Evolutionary conservation across 108 stramenopile species (phyloP), one percentile per base, ranked within the genome.

Genomic region (Pseudonitzschia pungens): DNA sequence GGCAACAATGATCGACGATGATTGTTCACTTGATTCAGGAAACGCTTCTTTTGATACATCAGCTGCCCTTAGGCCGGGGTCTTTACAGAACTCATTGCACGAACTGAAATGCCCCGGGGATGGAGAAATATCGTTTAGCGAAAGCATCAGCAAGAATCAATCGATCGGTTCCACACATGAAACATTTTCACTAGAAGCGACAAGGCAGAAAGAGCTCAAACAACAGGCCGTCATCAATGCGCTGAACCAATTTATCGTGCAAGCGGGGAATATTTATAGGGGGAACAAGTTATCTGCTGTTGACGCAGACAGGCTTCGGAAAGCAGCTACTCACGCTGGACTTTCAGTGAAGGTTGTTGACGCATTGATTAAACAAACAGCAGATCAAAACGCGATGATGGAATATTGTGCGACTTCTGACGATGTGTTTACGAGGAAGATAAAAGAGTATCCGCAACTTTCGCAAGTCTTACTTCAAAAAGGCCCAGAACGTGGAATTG

Each of bases 191-290:
- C 9, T 65, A 27, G 64, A 65, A 43, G 36, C 64, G 12, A 41
- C 18, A 36, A 18, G 64, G 36, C 32, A 65, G 20, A 6, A 65
- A 21, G 41, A 65, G 40, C 36, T 65, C 7, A 44, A 28, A 67
- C 68, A 52, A 45, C 72, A 52, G 14, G 68, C 54, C 9, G 72
- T 71, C 24, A 73, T 73, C 29, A 53, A 73, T 43, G 64, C 78
- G 16, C 31, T 79, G 36, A 79, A 79, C 62, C 78, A 69, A 53
- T 79, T 79, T 28, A 79, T 79, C 18, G 62, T 69, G n/a, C 73
- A 73, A 52, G 78, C 78, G 27, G 78, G 78, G 24, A 69, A 79
- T 27, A 71, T 72, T 9, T 79, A 68, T 58, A 68, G 58, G 33
- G 78, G 78, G 14, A 70, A 69, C 31, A 28, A 40, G 31, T 44